phyloP scores from a whole-genome alignment of 495 filamentous ascomycete species.

The Penicillium dipodomyicola region DNA sequence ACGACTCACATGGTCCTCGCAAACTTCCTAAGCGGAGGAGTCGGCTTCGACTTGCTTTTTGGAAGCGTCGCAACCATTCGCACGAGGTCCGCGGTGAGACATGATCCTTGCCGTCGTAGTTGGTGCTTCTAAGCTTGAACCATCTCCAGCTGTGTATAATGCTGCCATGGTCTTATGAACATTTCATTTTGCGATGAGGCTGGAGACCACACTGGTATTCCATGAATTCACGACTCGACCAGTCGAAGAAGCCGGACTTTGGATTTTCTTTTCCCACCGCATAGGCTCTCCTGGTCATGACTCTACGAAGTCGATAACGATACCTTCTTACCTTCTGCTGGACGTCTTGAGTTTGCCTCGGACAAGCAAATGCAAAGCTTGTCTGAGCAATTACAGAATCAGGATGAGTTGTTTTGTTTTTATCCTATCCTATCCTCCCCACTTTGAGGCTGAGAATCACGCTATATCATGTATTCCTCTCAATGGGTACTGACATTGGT shows the following conservation, averaged over 20 bases:
- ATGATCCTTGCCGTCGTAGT: conserved; percentile 21
- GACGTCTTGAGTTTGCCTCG: neutral
- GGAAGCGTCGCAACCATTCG: conserved; percentile 41
- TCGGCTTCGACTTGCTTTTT: conserved; percentile 47
- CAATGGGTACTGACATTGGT: conserved; percentile 9
- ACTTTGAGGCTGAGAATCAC: conserved; percentile 1
- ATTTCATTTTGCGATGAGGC: conserved; percentile 33
- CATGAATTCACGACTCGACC: conserved; percentile 32
- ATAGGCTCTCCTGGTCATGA: conserved; percentile 12
- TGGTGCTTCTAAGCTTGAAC: conserved; percentile 2
- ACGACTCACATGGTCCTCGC: conserved; percentile 24
- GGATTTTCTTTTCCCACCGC: neutral
- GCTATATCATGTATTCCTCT: neutral
- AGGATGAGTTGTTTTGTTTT: neutral
- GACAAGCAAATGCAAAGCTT: neutral
- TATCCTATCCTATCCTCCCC: neutral
- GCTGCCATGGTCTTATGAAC: conserved; percentile 34
- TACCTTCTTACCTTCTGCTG: conserved; percentile 5
- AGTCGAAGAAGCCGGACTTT: neutral
- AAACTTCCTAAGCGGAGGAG: conserved; percentile 41
- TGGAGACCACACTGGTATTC: conserved; percentile 30
- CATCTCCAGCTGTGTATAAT: conserved; percentile 22
- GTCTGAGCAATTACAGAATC: neutral
- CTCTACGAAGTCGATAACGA: conserved; percentile 14
- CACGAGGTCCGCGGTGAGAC: conserved; percentile 41